Percentiles rank a stretch among this genome's conserved stretches.
Evolutionary conservation across 257 asterid species (phyloP).

Genomic region (Nicotiana tomentosiformis): DNA sequence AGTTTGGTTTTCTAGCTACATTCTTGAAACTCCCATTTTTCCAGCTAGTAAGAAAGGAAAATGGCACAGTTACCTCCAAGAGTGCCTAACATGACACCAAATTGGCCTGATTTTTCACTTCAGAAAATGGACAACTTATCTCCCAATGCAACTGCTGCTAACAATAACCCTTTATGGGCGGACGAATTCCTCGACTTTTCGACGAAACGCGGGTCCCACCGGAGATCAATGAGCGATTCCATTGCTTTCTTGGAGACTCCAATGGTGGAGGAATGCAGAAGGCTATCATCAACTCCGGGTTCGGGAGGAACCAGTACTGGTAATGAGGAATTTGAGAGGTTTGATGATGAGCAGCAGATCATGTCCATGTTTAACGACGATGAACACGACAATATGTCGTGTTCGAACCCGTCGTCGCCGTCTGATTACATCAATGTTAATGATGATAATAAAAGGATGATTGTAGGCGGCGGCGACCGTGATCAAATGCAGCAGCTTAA

Average conservation of each 20-base stretch:
- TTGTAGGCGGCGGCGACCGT: constrained; percentile 6
- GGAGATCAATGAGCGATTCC: constrained; percentile 76
- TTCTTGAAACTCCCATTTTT: too few relatives aligned
- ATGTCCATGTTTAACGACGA: constrained; percentile 78
- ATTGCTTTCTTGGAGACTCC: constrained; percentile 68
- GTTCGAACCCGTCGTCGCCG: constrained; percentile 65
- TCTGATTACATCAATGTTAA: constrained; percentile 69
- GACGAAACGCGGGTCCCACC: constrained; percentile 62
- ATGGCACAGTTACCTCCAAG: constrained; percentile 94
- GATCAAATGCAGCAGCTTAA: constrained; percentile 32
- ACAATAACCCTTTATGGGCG: constrained; percentile 42
- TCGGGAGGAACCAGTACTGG: background rate
- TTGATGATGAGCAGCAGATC: constrained; percentile 83
- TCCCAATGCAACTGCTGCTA: constrained; percentile 12
- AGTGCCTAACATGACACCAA: constrained; percentile 54
- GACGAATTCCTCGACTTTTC: constrained; percentile 85
- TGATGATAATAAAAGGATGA: constrained; percentile 34
- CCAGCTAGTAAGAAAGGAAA: too few relatives aligned
- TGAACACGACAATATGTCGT: constrained; percentile 23
- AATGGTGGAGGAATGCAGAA: constrained; percentile 58
- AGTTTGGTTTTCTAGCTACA: background rate
- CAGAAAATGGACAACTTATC: constrained; percentile 36
- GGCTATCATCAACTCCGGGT: constrained; percentile 25
- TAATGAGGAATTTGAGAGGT: constrained; percentile 43
- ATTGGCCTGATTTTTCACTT: constrained; percentile 57